Evolutionary conservation across 2,329 filamentous ascomycete species (phyloP).

Genomic region (Ophiostoma perfectum): DNA sequence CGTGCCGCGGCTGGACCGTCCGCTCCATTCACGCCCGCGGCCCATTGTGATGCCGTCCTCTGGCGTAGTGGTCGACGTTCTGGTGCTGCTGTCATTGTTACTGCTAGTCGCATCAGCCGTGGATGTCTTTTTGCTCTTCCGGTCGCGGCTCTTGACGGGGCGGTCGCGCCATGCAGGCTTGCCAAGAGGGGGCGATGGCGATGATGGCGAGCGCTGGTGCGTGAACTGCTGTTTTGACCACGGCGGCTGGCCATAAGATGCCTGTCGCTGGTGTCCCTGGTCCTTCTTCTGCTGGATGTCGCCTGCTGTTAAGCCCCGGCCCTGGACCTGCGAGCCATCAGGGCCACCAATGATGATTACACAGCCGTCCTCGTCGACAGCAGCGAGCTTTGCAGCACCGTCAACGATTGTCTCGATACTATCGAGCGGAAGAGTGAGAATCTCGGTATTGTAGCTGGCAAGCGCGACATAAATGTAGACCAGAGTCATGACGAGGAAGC

Average conservation of each 20-base stretch:
- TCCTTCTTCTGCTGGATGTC: slow-evolving; percentile 9
- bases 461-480: slow-evolving; percentile 93
- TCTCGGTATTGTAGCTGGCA: slow-evolving; percentile 82
- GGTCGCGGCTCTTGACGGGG: slow-evolving; percentile 22
- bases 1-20: background rate
- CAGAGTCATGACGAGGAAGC: slow-evolving; percentile 80
- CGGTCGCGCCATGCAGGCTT: slow-evolving; percentile 20
- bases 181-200: slow-evolving; percentile 25
- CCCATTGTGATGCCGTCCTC: slow-evolving; percentile 23
- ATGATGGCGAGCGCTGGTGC: slow-evolving; percentile 25
- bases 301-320: slow-evolving; percentile 19
- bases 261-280: slow-evolving; percentile 15
- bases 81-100: slow-evolving; percentile 24
- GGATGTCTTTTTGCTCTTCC: slow-evolving; percentile 32
- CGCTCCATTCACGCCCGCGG: slow-evolving; percentile 18
- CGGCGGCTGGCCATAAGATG: slow-evolving; percentile 11
- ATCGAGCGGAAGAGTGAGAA: slow-evolving; percentile 73
- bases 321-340: slow-evolving; percentile 21
- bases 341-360: slow-evolving; percentile 22
- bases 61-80: slow-evolving; percentile 2
- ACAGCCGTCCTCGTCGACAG: slow-evolving; percentile 47
- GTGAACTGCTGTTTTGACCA: slow-evolving; percentile 8
- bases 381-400: slow-evolving; percentile 77
- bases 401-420: slow-evolving; percentile 89
- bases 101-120: background rate